Evolutionary conservation across 1,284 basidiomycete genomes (phyloP).

Genomic region (Ustilago loliicola): DNA sequence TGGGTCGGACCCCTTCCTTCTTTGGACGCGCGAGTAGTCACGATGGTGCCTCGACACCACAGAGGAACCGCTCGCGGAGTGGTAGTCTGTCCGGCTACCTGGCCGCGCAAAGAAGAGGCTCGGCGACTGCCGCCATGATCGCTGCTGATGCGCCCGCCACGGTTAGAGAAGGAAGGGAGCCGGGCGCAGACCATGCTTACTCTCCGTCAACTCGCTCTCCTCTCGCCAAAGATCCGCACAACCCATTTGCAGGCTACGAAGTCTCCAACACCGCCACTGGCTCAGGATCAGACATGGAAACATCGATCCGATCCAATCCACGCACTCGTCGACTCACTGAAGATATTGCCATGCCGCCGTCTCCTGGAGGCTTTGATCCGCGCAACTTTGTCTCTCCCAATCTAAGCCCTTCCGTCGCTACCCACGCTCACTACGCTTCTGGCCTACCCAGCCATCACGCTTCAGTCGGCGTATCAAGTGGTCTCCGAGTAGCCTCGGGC

Average conservation of each 20-base stretch:
- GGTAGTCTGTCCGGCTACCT: constrained; percentile 46
- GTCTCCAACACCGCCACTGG: constrained; percentile 24
- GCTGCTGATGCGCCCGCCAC: constrained; percentile 20
- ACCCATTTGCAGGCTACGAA: constrained; percentile 30
- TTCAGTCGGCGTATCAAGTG: constrained; percentile 32
- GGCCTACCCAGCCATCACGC: constrained; percentile 52
- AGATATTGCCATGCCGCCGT: constrained; percentile 23
- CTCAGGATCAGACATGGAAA: constrained; percentile 38
- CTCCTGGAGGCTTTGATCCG: constrained; percentile 52
- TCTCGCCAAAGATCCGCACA: constrained; percentile 4
- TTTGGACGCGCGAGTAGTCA: constrained; percentile 54
- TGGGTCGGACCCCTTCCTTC: constrained; percentile 35
- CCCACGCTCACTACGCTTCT: constrained; percentile 49
- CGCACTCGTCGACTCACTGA: constrained; percentile 43
- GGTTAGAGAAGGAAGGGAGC: constrained; percentile 25
- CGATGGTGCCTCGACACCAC: constrained; percentile 43
- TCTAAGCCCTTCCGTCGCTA: constrained; percentile 56
- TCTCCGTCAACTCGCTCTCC: constrained; percentile 14
- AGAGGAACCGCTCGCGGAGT: constrained; percentile 41
- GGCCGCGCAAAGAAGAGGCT: constrained; percentile 33
- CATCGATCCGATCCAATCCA: constrained; percentile 36
- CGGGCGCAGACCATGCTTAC: constrained; percentile 1
- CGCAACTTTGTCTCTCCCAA: constrained; percentile 49
- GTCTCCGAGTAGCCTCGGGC: constrained; percentile 38
- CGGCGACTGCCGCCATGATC: constrained; percentile 27